Base-by-base conservation (phyloP, 768 basidiomycete species). In the Gyrodon lividus region DNA sequence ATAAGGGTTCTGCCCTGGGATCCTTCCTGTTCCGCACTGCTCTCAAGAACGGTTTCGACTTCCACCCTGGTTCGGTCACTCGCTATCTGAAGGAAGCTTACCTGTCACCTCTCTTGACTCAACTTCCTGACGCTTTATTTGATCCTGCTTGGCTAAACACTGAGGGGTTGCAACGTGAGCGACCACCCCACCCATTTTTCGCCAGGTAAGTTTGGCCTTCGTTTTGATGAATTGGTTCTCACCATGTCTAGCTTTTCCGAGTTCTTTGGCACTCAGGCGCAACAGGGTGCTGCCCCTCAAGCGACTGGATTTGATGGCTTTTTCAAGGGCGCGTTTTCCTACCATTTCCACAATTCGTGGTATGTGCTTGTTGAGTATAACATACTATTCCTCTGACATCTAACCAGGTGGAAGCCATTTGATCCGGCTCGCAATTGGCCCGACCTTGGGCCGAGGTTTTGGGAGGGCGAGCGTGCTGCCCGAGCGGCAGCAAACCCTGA, bases 271-370 rank as follows among this genome's bases (percentile, higher is more conserved):
- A 88, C 89, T 0, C 87, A 88, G 1, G 64, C 72, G 16, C 76
- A 80, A 54, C 80, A 78, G 44, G 83, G 86, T 47, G 90, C 87
- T 20, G 87, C 87, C 6, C 89, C 93, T 2, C 84, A 88, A 56
- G 87, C 88, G 6, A 75, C 89, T 2, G 95, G 93, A 1, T 87
- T 96, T 63, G 84, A 86, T 56, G 92, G 91, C 22, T 98, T 97
- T 77, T 98, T 94, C 80, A 80, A 81, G 60, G 94, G 95, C 23
- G 87, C 92, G 2, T 95, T 89, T 66, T 92, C 89, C 3, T 96
- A 96, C 70, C 92, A 95, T 65, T 97, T 91, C 74, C 93, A 95
- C 70, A 93, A 93, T 64, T 90, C 87, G 70, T 92, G 91, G 91
- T 89, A 46, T 47, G 74, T 64, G 10, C 6, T 26, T 23, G 42